These are phyloP conservation scores for Monosporascus sp. DNA, from an alignment of 2,329 filamentous ascomycete species.

Conservation along the genomic window DNA sequence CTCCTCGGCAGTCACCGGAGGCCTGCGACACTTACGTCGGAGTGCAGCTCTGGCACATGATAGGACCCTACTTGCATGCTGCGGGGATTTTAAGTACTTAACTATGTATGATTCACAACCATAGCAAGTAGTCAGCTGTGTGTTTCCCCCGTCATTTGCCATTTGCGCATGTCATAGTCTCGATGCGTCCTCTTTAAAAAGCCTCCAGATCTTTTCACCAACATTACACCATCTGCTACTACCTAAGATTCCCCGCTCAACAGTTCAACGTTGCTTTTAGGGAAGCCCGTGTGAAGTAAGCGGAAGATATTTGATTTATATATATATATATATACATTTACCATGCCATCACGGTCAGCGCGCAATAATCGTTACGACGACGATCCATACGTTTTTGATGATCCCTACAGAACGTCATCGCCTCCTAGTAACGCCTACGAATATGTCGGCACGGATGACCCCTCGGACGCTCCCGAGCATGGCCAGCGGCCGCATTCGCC, in stretches of 20 bases:
- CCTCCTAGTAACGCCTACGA: slow-evolving; percentile 19
- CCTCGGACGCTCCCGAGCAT: slow-evolving; percentile 8
- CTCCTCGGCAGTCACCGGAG: slow-evolving; percentile 1
- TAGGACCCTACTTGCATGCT: slow-evolving; percentile 3
- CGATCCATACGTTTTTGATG: slow-evolving; percentile 23
- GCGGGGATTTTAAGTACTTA: slow-evolving; percentile 6
- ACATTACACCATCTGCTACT: no score
- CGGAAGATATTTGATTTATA: not conserved
- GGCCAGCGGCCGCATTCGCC: slow-evolving; percentile 11
- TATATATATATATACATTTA: not conserved
- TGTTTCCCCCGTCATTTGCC: no score
- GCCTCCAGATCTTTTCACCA: not conserved
- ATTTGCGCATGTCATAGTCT: no score
- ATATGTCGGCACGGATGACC: slow-evolving; percentile 24
- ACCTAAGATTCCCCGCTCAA: no score
- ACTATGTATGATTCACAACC: not conserved
- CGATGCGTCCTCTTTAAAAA: not conserved
- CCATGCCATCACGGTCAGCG: slow-evolving; percentile 19
- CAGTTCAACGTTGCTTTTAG: no score
- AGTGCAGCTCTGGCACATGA: slow-evolving; percentile 3
- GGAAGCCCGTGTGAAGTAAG: no score
- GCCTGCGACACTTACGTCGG: slow-evolving; percentile 12
- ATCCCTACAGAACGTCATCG: slow-evolving; percentile 19
- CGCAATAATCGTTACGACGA: slow-evolving; percentile 21
- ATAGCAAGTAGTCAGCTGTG: no score